Evolutionary conservation across 2,329 filamentous ascomycete species (phyloP), one percentile per base, ranked within the genome.

Genomic region (Lecanicillium sp.): DNA sequence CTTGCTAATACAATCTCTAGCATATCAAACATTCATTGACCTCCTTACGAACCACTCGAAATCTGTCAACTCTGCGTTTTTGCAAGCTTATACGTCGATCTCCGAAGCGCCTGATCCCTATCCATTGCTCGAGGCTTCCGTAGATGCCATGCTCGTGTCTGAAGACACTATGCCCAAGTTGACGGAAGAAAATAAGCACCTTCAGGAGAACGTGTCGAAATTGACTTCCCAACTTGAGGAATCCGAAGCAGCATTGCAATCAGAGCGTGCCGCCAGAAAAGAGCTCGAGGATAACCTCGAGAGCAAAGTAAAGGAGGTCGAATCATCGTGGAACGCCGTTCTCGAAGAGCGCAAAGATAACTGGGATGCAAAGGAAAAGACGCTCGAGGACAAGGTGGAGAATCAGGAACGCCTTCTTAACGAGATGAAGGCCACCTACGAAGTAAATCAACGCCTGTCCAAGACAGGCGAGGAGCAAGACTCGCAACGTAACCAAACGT

Each of bases 61-160:
- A 63, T 79, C 87, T 5, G 87, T 92, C 39, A 94, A 94, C 51
- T 89, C 88, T 13, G 84, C 89, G 6, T 98, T 98, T 56, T 71
- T 98, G 45, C 87, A 94, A 54, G 72, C 92, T 19, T 98, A 98
- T 60, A 92, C 88, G 4, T 85, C 88, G 4, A 71, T 98, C 22
- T 95, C 90, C 38, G 94, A 98, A 67, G 92, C 87, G 1, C 92
- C 92, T 13, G 92, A 98, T 59, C 92, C 92, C 29, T 98, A 97
- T 51, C 92, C 92, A 7, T 71, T 98, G 18, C 82, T 98, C 30
- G 94, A 98, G 66, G 90, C 92, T 18, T 95, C 90, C 1, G 86
- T 98, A 48, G 92, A 98, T 58, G 88, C 90, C 4, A 81, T 97
- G 55, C 81, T 97, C 5, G 72, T 92, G 12, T 87, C 89, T 17